Base-by-base conservation (phyloP, 148 eudicot genomes). In the Nepenthes gracilis region DNA sequence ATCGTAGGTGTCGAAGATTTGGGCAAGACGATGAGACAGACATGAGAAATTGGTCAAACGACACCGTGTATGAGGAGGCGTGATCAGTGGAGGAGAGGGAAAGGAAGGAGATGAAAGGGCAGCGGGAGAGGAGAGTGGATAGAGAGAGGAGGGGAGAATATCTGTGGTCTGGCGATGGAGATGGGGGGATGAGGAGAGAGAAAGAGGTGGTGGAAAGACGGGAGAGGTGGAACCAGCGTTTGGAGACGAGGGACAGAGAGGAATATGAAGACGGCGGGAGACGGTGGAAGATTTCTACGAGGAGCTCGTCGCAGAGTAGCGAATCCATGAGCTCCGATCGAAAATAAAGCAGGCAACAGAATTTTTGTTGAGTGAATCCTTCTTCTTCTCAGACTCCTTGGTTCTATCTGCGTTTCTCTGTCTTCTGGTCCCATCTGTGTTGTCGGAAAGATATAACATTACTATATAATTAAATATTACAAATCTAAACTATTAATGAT, bases 201-300 rank as follows among this genome's bases (percentile, higher is more conserved):
- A 83, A 83, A 53, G 75, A 23, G 67, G 82, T 45, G 47, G 48
- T 64, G 58, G 85, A 80, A 43, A 72, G 74, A 68, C 85, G 93
- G 61, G 47, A 68, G 68, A 86, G 82, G 57, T 75, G 85, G 75
- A 74, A 82, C 88, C 88, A 86, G 32, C 88, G 81, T 66, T 62
- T 76, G 64, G 77, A 86, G 63, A 83, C 88, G n/a, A 81, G 79
- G 57, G 86, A 60, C 40, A 74, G 57, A 64, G 80, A 40, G 63
- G 81, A 13, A 55, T 75, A 36, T 55, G 58, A 55, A 23, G 81
- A 58, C 2, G 79, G 70, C 0, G 88, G 82, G 60, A 86, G 79
- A 58, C 76, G 86, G 66, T 54, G 78, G 79, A 86, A 81, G 55
- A 86, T 79, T 63, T 79, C 80, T 61, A 83, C 74, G 52, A 86